Base-by-base conservation (phyloP, 768 basidiomycete genomes). In the Rhizopogon rudus region DNA sequence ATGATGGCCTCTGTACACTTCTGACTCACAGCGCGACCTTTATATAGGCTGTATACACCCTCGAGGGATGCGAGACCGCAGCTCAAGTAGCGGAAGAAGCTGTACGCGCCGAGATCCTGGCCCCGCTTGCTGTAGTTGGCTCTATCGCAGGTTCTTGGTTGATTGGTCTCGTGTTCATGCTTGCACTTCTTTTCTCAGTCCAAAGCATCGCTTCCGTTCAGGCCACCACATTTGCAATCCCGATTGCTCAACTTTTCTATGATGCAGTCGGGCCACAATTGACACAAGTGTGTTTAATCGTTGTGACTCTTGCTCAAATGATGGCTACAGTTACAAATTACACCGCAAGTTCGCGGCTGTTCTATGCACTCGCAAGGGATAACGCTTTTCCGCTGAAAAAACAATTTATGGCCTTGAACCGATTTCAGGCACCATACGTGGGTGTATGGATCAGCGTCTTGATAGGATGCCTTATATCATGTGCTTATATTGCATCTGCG, bases 41-140 rank as follows among this genome's bases (percentile, higher is more conserved):
- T 9, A 13, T 43, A 1, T 31, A 78, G 75, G 80, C 81, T 6
- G 81, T 83, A 13, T 83, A 83, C 59, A 81, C 81, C 4, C 73
- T 82, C 29, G 81, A 82, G 66, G 82, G 82, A 14, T 82, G 81
- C 62, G 81, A 82, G 62, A 83, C 81, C 3, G 81, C 82, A 40
- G 81, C 82, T 17, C 82, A 83, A 61, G 76, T 83, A 8, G 82
- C 81, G 8, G 82, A 83, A 64, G 81, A 83, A 63, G 80, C 80
- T 35, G 69, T 74, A 44, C 76, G 77, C 25, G 81, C 81, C 0
- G 79, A 81, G 53, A 56, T 79, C 49, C 77, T 83, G n/a, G 79
- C 81, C 1, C 81, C 81, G 9, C 67, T 81, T 31, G 81, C 80
- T 6, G 75, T 83, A 33, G 77, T 81, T 20, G 78, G 75, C 40